These are phyloP conservation scores for Aspergillus puulaauensis DNA, from an alignment of 2,329 filamentous ascomycete genomes.

Conservation along the genomic window DNA sequence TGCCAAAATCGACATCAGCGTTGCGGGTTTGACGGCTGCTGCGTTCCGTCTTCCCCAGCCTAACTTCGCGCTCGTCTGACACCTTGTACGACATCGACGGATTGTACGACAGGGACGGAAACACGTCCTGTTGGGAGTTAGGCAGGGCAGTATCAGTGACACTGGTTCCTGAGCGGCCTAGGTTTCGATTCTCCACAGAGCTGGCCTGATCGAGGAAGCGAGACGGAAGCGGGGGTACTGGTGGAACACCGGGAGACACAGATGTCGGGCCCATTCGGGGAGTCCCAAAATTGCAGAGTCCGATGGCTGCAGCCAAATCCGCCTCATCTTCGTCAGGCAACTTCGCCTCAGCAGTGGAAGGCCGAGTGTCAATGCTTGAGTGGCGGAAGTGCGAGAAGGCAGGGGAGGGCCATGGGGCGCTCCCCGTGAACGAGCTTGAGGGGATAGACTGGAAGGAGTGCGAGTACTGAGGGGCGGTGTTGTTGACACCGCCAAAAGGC, in stretches of 20 bases:
- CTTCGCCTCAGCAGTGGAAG: conserved; percentile 75
- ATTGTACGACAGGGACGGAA: conserved; percentile 44
- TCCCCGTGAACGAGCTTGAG: conserved; percentile 57
- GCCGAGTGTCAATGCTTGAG: conserved; percentile 72
- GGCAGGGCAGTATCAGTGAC: conserved; percentile 31
- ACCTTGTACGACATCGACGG: conserved; percentile 49
- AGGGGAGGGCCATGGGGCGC: conserved; percentile 50
- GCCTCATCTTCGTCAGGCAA: conserved; percentile 77
- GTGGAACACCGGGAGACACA: conserved; percentile 72
- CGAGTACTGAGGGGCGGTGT: conserved; percentile 55
- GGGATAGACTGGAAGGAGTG: conserved; percentile 77
- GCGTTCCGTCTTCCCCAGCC: conserved; percentile 63
- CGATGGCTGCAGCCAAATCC: conserved; percentile 85
- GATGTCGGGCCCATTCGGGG: conserved; percentile 64
- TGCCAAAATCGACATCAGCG: conserved; percentile 36
- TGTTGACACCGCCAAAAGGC: conserved; percentile 54
- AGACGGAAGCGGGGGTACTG: conserved; percentile 81
- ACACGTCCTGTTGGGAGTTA: conserved; percentile 40
- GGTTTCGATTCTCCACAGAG: conserved; percentile 54
- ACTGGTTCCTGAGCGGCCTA: conserved; percentile 47
- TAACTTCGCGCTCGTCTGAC: conserved; percentile 60
- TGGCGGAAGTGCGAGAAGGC: conserved; percentile 63
- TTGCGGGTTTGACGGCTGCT: conserved; percentile 35
- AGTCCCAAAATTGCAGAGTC: conserved; percentile 84
- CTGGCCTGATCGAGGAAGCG: conserved; percentile 68